phyloP scores from a whole-genome alignment of 768 basidiomycete genomes.

The Kwoniella europaea region DNA sequence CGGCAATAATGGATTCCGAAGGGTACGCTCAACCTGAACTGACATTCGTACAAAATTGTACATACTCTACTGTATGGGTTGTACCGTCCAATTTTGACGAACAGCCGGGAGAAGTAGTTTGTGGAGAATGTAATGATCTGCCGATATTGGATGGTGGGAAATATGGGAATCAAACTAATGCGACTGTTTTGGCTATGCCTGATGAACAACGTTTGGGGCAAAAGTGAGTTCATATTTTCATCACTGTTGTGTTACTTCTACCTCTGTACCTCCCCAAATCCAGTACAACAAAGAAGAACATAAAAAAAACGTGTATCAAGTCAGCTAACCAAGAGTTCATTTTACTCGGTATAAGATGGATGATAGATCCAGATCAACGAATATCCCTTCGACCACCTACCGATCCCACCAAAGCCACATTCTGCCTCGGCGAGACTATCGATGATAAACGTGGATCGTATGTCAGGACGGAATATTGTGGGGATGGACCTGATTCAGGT shows the following conservation, averaged over 20 bases:
- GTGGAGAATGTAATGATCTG: neutral
- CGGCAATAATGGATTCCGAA: neutral
- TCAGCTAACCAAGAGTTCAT: neutral
- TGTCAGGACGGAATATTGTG: slow-evolving; percentile 7
- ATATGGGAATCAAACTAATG: neutral
- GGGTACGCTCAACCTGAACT: slow-evolving; percentile 8
- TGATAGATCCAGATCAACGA: neutral
- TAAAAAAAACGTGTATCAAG: neutral
- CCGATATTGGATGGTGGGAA: neutral
- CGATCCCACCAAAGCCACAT: neutral
- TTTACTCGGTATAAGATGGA: neutral
- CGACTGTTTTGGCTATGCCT: neutral
- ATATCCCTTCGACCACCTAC: neutral
- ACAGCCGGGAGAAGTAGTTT: neutral
- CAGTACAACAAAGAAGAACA: no score
- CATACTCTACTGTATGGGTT: neutral
- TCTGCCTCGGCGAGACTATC: neutral
- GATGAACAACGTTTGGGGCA: neutral
- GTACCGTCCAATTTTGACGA: neutral
- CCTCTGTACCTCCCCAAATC: neutral
- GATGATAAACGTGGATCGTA: neutral
- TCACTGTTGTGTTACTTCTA: neutral
- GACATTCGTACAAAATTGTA: neutral
- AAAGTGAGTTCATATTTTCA: neutral
- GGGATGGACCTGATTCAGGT: neutral